A percentile compares a stretch with the other conserved stretches of the same genome.
Evolutionary conservation across 306 rosid genomes (phyloP).

Genomic region (Quercus suber): DNA sequence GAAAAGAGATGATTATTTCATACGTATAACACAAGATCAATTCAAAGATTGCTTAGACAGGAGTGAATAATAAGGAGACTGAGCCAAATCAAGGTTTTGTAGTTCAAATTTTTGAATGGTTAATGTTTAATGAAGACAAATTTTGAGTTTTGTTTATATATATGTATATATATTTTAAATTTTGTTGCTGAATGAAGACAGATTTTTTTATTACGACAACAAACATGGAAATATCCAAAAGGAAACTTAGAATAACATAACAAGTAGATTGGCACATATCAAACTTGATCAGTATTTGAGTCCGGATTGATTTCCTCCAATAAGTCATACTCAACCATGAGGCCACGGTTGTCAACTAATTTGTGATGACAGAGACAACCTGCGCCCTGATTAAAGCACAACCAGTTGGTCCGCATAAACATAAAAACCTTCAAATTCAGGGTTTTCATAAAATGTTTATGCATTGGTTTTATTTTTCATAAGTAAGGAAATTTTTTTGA

Average conservation of each 20-base stretch:
- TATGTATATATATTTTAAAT: too few relatives aligned
- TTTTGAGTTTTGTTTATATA: conserved; percentile 8
- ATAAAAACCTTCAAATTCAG: background rate
- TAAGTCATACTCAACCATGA: conserved; percentile 67
- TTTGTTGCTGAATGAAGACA: too few relatives aligned
- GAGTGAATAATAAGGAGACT: conserved; percentile 31
- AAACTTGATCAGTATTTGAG: conserved; percentile 46
- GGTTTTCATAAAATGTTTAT: background rate
- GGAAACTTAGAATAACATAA: background rate
- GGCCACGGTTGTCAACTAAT: conserved; percentile 81
- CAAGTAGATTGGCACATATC: conserved; percentile 13
- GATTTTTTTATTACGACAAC: conserved; percentile 13
- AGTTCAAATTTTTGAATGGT: conserved; percentile 10
- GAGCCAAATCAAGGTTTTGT: background rate
- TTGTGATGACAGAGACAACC: conserved; percentile 78
- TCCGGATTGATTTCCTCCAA: conserved; percentile 45
- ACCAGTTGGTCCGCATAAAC: conserved; percentile 25
- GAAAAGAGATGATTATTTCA: conserved; percentile 20
- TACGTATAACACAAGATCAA: conserved; percentile 16
- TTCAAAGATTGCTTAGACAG: conserved; percentile 3
- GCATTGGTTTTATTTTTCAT: background rate
- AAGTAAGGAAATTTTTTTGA: background rate
- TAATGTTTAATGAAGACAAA: conserved; percentile 23
- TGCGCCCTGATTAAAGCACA: conserved; percentile 62
- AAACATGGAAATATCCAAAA: conserved; percentile 7